A percentile compares a stretch with the other conserved stretches of the same genome.
These are phyloP conservation scores for Lathyrus aphaca DNA, from an alignment of 306 rosid species.

Conservation along the genomic window DNA sequence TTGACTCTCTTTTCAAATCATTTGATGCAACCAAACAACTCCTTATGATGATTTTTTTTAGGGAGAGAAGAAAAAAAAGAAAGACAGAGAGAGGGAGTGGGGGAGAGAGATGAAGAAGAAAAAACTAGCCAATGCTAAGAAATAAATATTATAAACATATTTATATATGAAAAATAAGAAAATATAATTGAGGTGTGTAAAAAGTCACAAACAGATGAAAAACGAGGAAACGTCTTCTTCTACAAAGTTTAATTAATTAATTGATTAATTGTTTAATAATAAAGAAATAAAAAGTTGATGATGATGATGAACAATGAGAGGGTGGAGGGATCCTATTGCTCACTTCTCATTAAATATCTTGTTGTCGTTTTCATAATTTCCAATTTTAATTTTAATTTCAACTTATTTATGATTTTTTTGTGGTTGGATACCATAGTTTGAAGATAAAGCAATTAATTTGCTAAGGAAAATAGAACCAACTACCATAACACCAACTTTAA, in stretches of 20 bases:
- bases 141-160: constrained; percentile 10
- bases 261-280: constrained; percentile 8
- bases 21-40: constrained; percentile 49
- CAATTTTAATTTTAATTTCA: constrained; percentile 39
- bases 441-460: constrained; percentile 88
- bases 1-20: constrained; percentile 78
- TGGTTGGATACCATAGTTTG: constrained; percentile 83
- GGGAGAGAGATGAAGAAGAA: neutral
- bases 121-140: constrained; percentile 39
- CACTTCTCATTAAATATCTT: constrained; percentile 79
- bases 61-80: neutral
- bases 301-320: constrained; percentile 48
- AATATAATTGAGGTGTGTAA: constrained; percentile 49
- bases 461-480: constrained; percentile 70
- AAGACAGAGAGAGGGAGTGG: neutral
- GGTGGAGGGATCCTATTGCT: constrained; percentile 66
- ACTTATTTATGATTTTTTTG: constrained; percentile 50
- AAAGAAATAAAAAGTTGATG: neutral
- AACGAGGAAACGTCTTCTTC: constrained; percentile 90
- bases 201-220: constrained; percentile 68
- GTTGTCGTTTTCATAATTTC: constrained; percentile 84
- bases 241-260: constrained; percentile 46
- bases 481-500: constrained; percentile 79
- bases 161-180: constrained; percentile 6
- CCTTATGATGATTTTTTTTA: constrained; percentile 46